Conservation (phyloP, 352 stramenopile genomes). For the Phytophthora pluvialis region DNA sequence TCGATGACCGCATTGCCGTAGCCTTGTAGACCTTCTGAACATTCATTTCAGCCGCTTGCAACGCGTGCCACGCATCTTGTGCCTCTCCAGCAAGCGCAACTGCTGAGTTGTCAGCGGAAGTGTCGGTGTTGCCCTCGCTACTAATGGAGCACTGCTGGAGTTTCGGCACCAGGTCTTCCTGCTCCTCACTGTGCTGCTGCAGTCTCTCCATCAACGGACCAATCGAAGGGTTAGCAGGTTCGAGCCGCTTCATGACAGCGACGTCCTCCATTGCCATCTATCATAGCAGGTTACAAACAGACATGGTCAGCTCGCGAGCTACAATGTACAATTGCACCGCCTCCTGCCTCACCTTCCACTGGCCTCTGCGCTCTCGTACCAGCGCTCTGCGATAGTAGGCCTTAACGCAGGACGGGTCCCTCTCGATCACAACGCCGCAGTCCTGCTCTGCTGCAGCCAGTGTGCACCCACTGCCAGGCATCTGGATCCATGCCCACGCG, state of each 20-base stretch:
- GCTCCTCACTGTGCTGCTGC: slow-evolving; percentile 10
- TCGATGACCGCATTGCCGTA: slow-evolving; percentile 5
- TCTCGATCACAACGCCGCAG: slow-evolving; percentile 67
- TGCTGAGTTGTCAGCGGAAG: not conserved
- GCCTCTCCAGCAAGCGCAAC: slow-evolving; percentile 21
- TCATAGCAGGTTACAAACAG: no score
- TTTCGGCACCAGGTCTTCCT: slow-evolving; percentile 12
- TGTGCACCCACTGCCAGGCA: slow-evolving; percentile 13
- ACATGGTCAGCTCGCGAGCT: no score
- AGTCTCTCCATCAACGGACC: slow-evolving; percentile 31
- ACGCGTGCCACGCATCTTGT: slow-evolving; percentile 47
- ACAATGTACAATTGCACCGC: no score
- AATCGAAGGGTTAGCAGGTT: slow-evolving; percentile 52
- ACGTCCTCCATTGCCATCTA: slow-evolving; percentile 49
- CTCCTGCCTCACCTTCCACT: slow-evolving; percentile 45
- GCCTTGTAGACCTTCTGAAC: slow-evolving; percentile 33
- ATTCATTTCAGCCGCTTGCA: slow-evolving; percentile 62
- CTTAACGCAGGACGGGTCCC: slow-evolving; percentile 87
- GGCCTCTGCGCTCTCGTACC: slow-evolving; percentile 71
- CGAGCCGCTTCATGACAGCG: slow-evolving; percentile 31
- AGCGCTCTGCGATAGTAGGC: slow-evolving; percentile 89
- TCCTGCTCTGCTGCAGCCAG: slow-evolving; percentile 65
- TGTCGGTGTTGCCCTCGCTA: not conserved
- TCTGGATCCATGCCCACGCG: slow-evolving; percentile 61
- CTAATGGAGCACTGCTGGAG: slow-evolving; percentile 18